A percentile compares a stretch with the other conserved stretches of the same genome.
These are phyloP conservation scores for Fusarium pilosicola DNA, from an alignment of 2,329 filamentous ascomycete genomes.

Conservation along the genomic window DNA sequence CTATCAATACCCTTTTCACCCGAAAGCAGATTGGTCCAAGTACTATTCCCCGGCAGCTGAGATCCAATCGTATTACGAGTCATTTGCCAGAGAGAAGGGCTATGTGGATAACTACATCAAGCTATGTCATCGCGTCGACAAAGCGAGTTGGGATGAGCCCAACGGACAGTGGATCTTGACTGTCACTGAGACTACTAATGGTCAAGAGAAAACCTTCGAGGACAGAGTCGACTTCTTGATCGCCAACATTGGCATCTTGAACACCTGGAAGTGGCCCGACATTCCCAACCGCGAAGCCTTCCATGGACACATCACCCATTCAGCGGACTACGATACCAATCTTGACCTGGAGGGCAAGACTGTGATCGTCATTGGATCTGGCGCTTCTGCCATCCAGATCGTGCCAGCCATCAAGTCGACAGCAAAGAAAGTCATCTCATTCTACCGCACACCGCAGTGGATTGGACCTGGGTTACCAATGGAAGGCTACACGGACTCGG, in stretches of 20 bases:
- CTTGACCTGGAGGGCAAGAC: conserved; percentile 60
- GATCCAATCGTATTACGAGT: conserved; percentile 51
- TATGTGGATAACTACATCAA: conserved; percentile 44
- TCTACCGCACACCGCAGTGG: conserved; percentile 56
- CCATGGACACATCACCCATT: conserved; percentile 60
- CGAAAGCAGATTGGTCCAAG: conserved; percentile 56
- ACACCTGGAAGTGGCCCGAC: conserved; percentile 62
- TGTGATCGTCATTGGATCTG: conserved; percentile 65
- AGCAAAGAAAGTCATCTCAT: conserved; percentile 54
- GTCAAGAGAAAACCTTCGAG: conserved; percentile 42
- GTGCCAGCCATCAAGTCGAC: conserved; percentile 47
- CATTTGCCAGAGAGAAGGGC: conserved; percentile 47
- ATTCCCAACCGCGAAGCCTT: conserved; percentile 57
- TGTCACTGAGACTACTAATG: background rate
- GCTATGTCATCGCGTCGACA: conserved; percentile 36
- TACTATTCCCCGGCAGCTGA: conserved; percentile 53
- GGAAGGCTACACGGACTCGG: conserved; percentile 37
- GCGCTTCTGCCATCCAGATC: conserved; percentile 63
- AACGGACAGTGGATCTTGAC: conserved; percentile 16
- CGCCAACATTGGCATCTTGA: conserved; percentile 61
- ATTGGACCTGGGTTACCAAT: conserved; percentile 50
- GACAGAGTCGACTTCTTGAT: conserved; percentile 60
- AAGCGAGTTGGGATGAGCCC: conserved; percentile 40
- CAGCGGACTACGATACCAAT: conserved; percentile 59
- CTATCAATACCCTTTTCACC: conserved; percentile 57